phyloP scores from a whole-genome alignment of 2,329 filamentous ascomycete genomes.

The Trichoderma sp. region DNA sequence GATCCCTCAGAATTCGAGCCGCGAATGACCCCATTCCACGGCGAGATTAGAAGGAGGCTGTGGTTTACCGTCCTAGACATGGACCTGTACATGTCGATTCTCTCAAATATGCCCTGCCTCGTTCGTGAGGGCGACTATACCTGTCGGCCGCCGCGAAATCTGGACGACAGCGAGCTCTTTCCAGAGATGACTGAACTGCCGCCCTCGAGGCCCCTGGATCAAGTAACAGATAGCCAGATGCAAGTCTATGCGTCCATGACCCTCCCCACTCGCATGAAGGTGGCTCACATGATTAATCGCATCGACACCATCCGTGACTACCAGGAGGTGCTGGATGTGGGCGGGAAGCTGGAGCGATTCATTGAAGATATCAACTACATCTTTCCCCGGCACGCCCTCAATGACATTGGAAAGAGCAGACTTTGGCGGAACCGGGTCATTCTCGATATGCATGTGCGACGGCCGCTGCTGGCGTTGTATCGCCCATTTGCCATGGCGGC shows the following conservation, averaged over 20 bases:
- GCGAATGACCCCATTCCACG: conserved; percentile 52
- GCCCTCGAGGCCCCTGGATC: conserved; percentile 51
- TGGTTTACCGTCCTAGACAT: conserved; percentile 61
- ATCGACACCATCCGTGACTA: conserved; percentile 57
- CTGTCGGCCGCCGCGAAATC: conserved; percentile 54
- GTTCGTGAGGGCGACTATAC: conserved; percentile 57
- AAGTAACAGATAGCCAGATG: conserved; percentile 55
- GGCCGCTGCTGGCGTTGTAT: conserved; percentile 55
- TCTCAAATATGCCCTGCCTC: conserved; percentile 53
- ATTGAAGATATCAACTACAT: conserved; percentile 58
- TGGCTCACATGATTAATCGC: conserved; percentile 52
- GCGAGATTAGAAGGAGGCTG: conserved; percentile 56
- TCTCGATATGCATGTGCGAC: conserved; percentile 57
- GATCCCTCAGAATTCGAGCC: conserved; percentile 56
- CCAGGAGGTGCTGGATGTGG: conserved; percentile 54
- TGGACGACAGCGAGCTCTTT: conserved; percentile 54
- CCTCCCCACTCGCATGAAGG: conserved; percentile 51
- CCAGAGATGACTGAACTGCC: conserved; percentile 53
- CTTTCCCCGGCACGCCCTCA: conserved; percentile 49
- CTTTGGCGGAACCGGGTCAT: conserved; percentile 55
- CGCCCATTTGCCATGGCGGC: conserved; percentile 57
- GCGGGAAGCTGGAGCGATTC: conserved; percentile 54
- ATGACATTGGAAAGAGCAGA: conserved; percentile 49
- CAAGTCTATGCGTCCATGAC: conserved; percentile 57
- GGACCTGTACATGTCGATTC: conserved; percentile 57